Conservation (phyloP, 140 eudicot genomes). For the Senecio squalidus region DNA sequence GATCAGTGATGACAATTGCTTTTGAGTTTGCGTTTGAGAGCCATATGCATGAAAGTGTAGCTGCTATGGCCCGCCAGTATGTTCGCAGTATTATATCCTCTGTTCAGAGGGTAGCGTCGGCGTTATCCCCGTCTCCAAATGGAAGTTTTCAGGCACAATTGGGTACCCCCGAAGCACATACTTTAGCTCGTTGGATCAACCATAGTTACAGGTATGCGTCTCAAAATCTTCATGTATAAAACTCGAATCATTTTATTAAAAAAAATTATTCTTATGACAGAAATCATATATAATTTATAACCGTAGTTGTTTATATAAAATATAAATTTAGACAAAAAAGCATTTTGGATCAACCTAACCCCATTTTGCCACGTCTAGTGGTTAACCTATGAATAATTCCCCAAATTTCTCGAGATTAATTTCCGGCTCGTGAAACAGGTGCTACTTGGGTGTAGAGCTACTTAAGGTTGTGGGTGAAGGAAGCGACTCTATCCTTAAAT, state of each 20-base stretch:
- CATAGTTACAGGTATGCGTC: constrained; percentile 67
- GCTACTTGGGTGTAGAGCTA: constrained; percentile 72
- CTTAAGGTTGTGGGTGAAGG: constrained; percentile 47
- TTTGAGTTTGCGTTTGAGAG: constrained; percentile 90
- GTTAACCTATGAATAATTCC: too few relatives aligned
- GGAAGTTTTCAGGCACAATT: constrained; percentile 48
- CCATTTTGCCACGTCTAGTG: too few relatives aligned
- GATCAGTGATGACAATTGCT: constrained; percentile 91
- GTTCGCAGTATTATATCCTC: constrained; percentile 73
- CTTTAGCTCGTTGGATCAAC: constrained; percentile 76
- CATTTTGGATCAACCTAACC: background rate
- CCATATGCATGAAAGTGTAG: constrained; percentile 81
- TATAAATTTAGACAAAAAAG: too few relatives aligned
- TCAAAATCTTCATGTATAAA: background rate
- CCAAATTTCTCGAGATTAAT: too few relatives aligned
- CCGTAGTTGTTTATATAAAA: too few relatives aligned
- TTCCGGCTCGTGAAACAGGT: constrained; percentile 29
- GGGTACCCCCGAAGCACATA: constrained; percentile 83
- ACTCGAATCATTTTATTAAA: background rate
- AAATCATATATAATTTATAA: too few relatives aligned
- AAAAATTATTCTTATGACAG: background rate
- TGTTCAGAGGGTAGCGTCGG: constrained; percentile 81
- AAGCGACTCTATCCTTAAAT: constrained; percentile 60
- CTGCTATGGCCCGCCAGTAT: constrained; percentile 86
- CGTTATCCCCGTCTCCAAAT: constrained; percentile 59